Conservation (phyloP, 192 early-diverging fungal genomes). For the Linnemannia elongata region DNA sequence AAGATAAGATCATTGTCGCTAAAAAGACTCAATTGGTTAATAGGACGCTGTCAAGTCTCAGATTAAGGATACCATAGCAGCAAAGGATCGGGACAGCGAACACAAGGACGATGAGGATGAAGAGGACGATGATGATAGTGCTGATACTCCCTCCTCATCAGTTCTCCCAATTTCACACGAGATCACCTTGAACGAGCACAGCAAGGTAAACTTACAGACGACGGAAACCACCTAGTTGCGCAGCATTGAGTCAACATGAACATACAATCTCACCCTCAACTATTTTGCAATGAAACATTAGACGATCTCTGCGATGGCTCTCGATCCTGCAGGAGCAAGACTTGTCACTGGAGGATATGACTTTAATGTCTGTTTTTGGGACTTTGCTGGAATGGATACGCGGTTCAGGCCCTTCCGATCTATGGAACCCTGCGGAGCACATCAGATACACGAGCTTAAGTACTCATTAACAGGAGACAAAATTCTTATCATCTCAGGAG, state of each 20-base stretch:
- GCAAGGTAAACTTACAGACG: constrained; percentile 58
- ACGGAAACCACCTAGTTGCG: background rate
- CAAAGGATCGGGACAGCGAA: constrained; percentile 47
- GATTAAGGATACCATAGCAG: constrained; percentile 12
- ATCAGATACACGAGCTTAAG: constrained; percentile 85
- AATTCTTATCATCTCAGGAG: constrained; percentile 85
- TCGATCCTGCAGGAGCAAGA: constrained; percentile 87
- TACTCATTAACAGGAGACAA: constrained; percentile 82
- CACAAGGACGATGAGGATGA: constrained; percentile 46
- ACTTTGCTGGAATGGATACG: constrained; percentile 91
- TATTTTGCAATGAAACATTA: constrained; percentile 22
- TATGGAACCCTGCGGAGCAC: constrained; percentile 83
- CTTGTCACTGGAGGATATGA: constrained; percentile 87
- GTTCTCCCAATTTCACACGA: constrained; percentile 77
- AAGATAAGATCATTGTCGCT: background rate
- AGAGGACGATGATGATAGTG: constrained; percentile 59
- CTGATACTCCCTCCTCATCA: constrained; percentile 55
- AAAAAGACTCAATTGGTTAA: background rate
- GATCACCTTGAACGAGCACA: constrained; percentile 75
- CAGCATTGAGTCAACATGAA: background rate
- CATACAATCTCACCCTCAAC: background rate
- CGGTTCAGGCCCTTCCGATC: constrained; percentile 81
- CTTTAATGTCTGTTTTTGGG: constrained; percentile 90
- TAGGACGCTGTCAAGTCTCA: background rate
- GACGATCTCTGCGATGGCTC: constrained; percentile 83